Base-by-base conservation (phyloP, 2,329 filamentous ascomycete genomes). In the Penicillium sp. region DNA sequence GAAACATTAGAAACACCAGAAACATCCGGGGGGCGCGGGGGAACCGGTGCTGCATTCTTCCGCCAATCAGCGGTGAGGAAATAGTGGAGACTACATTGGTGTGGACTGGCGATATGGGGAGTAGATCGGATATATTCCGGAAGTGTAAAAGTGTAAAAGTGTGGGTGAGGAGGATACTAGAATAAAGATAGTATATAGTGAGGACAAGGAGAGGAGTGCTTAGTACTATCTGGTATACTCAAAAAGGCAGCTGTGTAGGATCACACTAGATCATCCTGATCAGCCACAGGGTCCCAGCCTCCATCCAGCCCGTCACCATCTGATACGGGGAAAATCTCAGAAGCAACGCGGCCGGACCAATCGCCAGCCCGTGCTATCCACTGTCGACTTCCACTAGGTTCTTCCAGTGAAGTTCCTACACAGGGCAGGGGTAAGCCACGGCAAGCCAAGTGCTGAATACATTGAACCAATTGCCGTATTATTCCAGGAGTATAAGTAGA, bases 11-110 rank as follows among this genome's bases (percentile, higher is more conserved):
- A 30, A 3, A 12, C 9, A 12, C 7, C 9, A 12, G 27, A 52
- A 53, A 40, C 46, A 47, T 57, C 55, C 53, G 55, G 54, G 51
- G 53, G 51, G 51, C 46, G 54, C 60, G 66, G 65, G 55, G 50
- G 51, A 53, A 20, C 34, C 61, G 58, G 61, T 32, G 52, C 46
- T 46, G 43, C 36, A 58, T 68, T 70, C 62, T 60, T 70, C 68
- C 68, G 63, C 68, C 67, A 70, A 70, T 70, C 54, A 68, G 20
- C n/a, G n/a, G 2, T 2, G 3, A 33, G 20, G 13, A 9, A n/a
- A 23, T 9, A 24, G 18, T 33, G 39, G 15, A 21, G n/a, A n/a
- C n/a, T n/a, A n/a, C n/a, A n/a, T n/a, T n/a, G n/a, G n/a, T n/a
- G n/a, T n/a, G n/a, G n/a, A n/a, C n/a, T n/a, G n/a, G n/a, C n/a